Evolutionary conservation across 2,329 filamentous ascomycete genomes (phyloP), one percentile per base, ranked within the genome.

Genomic region (Botryotinia calthae): DNA sequence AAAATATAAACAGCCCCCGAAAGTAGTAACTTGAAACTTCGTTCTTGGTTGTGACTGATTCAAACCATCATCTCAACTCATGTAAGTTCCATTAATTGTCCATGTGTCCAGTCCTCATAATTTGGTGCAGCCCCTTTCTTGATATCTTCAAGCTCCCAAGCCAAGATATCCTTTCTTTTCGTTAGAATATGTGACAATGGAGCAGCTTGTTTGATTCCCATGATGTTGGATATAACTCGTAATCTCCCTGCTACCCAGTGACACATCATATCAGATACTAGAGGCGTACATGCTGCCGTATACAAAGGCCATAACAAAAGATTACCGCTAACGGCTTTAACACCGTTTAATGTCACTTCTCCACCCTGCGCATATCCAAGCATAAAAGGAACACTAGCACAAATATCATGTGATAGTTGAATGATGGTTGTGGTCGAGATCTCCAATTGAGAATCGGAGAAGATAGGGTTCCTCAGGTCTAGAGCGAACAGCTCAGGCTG

Each of bases 231-330:
- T 31, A 80, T 79, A 48, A 74, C 74, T 59, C 68, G 72, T 10
- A 79, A 68, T 62, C 77, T 72, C 9, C 76, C 74, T 31, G 74
- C 74, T 46, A 79, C 77, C 78, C 78, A 79, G 10, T 71, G 62
- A 1, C 74, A 75, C 76, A 78, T 78, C 28, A 76, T 42, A 64
- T 76, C 75, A 6, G 78, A 76, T 3, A 77, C 73, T 51, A 76
- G 59, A 20, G 72, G 62, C 2, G 75, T 78, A 16, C 61, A 73
- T 4, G 75, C 78, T 10, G 77, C 78, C 5, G 73, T 74, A 54
- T 76, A 79, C 6, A 79, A 51, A 5, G 78, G 77, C 78, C 78
- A 79, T 7, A 79, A 68, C 2, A 79, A 72, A 2, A 78, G 20
- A 64, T 78, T 78, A 4, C 76, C 78, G 28, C 73, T 75, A 16